Conservation (phyloP, 2,329 filamentous ascomycete genomes). For the Penicillium concentricum region DNA sequence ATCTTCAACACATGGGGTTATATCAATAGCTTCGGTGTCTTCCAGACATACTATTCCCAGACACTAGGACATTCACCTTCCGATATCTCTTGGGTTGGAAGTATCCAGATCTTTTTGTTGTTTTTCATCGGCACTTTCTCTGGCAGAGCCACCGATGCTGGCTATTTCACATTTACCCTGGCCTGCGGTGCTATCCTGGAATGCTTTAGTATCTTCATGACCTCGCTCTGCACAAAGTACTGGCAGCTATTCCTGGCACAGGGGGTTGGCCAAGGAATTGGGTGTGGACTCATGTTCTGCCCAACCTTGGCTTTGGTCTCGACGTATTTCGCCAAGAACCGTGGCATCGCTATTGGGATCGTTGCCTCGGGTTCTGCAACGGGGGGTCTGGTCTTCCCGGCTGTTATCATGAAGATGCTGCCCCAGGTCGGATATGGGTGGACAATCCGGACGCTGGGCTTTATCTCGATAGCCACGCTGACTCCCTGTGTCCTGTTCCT, state of each 20-base stretch:
- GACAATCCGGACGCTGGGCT: slow-evolving; percentile 62
- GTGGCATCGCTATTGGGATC: slow-evolving; percentile 60
- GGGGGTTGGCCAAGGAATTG: slow-evolving; percentile 58
- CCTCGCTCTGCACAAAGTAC: slow-evolving; percentile 47
- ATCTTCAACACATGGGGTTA: slow-evolving; percentile 60
- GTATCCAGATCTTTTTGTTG: slow-evolving; percentile 52
- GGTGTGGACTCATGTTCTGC: slow-evolving; percentile 55
- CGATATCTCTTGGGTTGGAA: slow-evolving; percentile 55
- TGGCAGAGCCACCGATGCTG: slow-evolving; percentile 53
- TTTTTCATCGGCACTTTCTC: slow-evolving; percentile 54
- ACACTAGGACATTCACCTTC: slow-evolving; percentile 44
- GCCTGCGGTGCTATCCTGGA: slow-evolving; percentile 46
- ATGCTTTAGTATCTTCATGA: slow-evolving; percentile 53
- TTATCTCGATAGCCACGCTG: slow-evolving; percentile 55
- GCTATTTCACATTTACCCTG: slow-evolving; percentile 49
- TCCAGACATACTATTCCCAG: slow-evolving; percentile 54
- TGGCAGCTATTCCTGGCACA: slow-evolving; percentile 54
- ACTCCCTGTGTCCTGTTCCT: slow-evolving; percentile 46
- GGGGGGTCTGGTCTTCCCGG: slow-evolving; percentile 64
- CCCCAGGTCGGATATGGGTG: slow-evolving; percentile 62
- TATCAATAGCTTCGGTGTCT: slow-evolving; percentile 57
- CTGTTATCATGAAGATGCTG: slow-evolving; percentile 56
- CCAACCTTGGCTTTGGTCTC: slow-evolving; percentile 56
- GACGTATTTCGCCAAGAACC: slow-evolving; percentile 62
- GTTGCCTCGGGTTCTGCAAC: slow-evolving; percentile 60